Base-by-base conservation (phyloP, 768 basidiomycete genomes). In the Auricularia sp. region DNA sequence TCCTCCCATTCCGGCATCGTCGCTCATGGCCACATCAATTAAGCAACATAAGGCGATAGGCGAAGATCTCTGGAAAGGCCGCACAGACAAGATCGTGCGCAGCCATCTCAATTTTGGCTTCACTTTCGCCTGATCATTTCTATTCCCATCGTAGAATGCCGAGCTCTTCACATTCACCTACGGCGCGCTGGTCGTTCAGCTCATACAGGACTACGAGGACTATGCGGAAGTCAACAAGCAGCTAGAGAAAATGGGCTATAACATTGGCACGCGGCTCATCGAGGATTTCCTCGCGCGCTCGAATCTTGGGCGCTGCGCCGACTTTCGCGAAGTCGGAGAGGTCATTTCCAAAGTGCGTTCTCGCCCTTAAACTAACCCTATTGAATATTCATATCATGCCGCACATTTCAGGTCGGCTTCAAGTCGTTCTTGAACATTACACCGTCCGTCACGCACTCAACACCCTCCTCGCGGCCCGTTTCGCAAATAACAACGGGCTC, bases 151-250 rank as follows among this genome's bases (percentile, higher is more conserved):
- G 10, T 74, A 98, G 95, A 98, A 97, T 75, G 92, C 94, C 72
- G 97, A 99, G 75, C 83, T 99, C 34, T 98, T 99, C 76, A 89
- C 95, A 3, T 77, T 98, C 64, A 98, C 96, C 23, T 99, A 99
- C 69, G 97, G 97, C 62, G 95, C 95, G 29, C 85, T 98, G 61
- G 97, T 99, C 60, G 93, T 98, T 39, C 97, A 99, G 77, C 84
- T 99, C 66, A 94, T 98, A 67, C 97, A 98, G 72, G 97, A 99
- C 75, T 98, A 98, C 71, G 97, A 99, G 72, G 95, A 99, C 78
- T 98, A 97, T 72, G 83, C 82, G 14, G 93, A 96, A 73, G 91
- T 93, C 67, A 93, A 93, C 75, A 95, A 92, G 74, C 95, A 99
- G 74, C 87, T 99, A 2, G 96, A 99, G 71, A 96, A 94, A 78